These are phyloP conservation scores for Buddleja alternifolia DNA, from an alignment of 257 asterid species.

Conservation along the genomic window DNA sequence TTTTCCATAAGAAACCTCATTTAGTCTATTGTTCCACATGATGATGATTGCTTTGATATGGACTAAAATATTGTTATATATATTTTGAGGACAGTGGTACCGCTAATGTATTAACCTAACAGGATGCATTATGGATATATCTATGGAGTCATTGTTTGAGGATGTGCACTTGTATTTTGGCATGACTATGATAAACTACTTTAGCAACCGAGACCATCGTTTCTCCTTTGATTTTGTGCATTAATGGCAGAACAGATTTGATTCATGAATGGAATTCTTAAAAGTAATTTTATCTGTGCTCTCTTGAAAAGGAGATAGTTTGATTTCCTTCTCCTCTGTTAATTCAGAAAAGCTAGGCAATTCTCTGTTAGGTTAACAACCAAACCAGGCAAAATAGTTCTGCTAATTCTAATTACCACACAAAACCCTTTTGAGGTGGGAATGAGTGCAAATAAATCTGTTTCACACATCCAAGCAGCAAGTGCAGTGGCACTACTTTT, in stretches of 20 bases:
- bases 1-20: background rate
- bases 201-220: background rate
- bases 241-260: constrained; percentile 7
- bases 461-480: constrained; percentile 3
- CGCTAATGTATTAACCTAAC: constrained; percentile 2
- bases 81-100: constrained; percentile 13
- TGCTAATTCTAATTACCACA: constrained; percentile 13
- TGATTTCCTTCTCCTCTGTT: background rate
- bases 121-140: constrained; percentile 1
- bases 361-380: constrained; percentile 6
- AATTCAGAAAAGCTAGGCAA: constrained; percentile 16
- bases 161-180: background rate
- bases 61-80: constrained; percentile 17
- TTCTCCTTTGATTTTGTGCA: background rate
- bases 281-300: constrained; percentile 6
- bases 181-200: background rate
- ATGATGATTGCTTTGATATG: constrained; percentile 4
- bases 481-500: background rate
- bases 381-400: constrained; percentile 12
- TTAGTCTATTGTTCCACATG: background rate
- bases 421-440: constrained; percentile 17
- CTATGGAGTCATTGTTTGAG: constrained; percentile 3
- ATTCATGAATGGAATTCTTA: constrained; percentile 1
- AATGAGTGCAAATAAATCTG: constrained; percentile 2
- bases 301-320: constrained; percentile 6